phyloP scores from a whole-genome alignment of 192 early-diverging fungal species.

The Coemansia furcata region DNA sequence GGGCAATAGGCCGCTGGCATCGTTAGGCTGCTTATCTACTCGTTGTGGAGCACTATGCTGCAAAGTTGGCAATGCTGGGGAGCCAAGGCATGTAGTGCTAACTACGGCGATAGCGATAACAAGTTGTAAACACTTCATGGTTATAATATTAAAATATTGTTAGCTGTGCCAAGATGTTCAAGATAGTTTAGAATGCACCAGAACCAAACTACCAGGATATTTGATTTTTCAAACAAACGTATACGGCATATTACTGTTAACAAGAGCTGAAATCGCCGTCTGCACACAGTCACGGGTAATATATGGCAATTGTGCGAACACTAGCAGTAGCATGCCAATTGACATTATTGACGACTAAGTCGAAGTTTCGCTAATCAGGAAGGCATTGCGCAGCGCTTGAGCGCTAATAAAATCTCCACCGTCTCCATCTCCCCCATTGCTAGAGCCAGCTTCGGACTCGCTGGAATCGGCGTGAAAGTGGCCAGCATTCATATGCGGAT shows the following conservation, averaged over 20 bases:
- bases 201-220: neutral
- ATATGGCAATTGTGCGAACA: neutral
- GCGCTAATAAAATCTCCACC: constrained; percentile 5
- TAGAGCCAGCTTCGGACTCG: neutral
- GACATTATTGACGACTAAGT: neutral
- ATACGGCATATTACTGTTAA: neutral
- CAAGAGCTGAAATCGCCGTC: neutral
- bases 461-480: constrained; percentile 27
- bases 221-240: neutral
- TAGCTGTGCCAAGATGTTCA: neutral
- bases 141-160: neutral
- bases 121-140: neutral
- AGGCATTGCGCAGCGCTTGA: constrained; percentile 39
- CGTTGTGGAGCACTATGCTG: neutral
- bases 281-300: neutral
- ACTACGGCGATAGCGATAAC: neutral
- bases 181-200: neutral
- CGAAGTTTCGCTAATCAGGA: constrained; percentile 22
- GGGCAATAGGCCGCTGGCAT: neutral
- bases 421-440: neutral
- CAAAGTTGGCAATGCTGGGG: neutral
- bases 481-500: constrained; percentile 24
- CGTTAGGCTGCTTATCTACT: neutral
- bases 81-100: neutral
- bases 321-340: neutral